Conservation (phyloP, 495 filamentous ascomycete species). For the Penicillium coprophilum region DNA sequence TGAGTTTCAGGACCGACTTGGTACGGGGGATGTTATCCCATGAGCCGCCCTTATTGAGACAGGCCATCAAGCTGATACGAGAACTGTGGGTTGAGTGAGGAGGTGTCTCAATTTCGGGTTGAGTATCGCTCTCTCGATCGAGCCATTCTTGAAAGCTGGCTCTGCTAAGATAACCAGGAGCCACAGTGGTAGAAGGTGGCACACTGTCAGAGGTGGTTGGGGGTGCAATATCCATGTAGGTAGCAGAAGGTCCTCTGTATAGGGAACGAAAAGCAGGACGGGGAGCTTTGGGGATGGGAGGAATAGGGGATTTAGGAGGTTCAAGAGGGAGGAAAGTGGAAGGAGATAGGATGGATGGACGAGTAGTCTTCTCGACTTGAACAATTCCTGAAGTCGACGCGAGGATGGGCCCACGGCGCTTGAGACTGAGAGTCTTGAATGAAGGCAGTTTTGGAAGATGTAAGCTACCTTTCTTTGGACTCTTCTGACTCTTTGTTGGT, state of each 20-base stretch:
- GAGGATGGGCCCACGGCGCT: not conserved
- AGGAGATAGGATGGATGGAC: not conserved
- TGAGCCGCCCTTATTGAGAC: not conserved
- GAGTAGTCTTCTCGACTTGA: not conserved
- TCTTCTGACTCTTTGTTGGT: not conserved
- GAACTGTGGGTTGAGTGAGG: not conserved
- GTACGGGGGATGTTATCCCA: not conserved
- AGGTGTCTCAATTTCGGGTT: not conserved
- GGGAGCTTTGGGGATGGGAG: not conserved
- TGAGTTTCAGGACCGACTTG: not conserved
- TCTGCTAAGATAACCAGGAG: not conserved
- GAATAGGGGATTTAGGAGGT: not conserved
- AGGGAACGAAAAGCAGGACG: not conserved
- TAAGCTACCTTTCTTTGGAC: not conserved
- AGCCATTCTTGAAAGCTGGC: not conserved
- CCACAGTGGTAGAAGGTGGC: not conserved
- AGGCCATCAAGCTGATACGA: not conserved
- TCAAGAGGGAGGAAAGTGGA: not conserved
- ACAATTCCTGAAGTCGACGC: not conserved
- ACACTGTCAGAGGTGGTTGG: not conserved
- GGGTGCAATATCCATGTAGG: not conserved
- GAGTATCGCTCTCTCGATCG: not conserved
- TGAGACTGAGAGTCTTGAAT: not conserved
- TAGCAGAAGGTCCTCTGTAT: not conserved
- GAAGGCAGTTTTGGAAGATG: not conserved